Base-by-base conservation (phyloP, 2,329 filamentous ascomycete species). In the Ophiocordyceps sinensis region DNA sequence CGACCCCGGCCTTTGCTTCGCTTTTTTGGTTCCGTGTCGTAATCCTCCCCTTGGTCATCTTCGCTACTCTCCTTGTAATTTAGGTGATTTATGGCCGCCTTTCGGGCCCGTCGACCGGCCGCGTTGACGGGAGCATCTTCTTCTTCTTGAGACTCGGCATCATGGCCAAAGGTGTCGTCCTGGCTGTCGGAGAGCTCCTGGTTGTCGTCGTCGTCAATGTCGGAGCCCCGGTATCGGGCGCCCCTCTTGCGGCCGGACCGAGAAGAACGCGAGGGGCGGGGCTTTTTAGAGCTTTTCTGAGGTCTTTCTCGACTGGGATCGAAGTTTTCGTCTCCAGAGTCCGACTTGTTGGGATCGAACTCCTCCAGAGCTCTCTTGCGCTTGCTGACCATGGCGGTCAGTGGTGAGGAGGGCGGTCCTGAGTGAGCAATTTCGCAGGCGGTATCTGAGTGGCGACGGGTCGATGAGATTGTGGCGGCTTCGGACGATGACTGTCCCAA, bases 261-360 rank as follows among this genome's bases (percentile, higher is more conserved):
- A 14, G 54, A 51, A 31, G 56, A 51, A 41, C 58, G 61, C 5
- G 63, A 57, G 28, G 63, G 55, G 21, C 65, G 63, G 5, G 61
- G 51, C 41, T 66, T 67, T 47, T 66, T 70, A 41, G 58, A 58
- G 44, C 46, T 58, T 44, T 63, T 63, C 13, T 60, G 60, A 14
- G 68, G 61, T 28, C 62, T 60, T 23, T 60, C 64, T 48, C 69
- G 66, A 19, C 56, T 53, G 14, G 76, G 76, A 43, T 77, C 71
- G 51, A 81, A 82, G 55, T 79, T 79, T 48, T 77, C 75, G 53
- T 82, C 77, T 39, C 77, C 71, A 2, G 77, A 66, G 49, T 82
- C 77, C 39, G 77, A 81, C 53, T 77, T 72, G 55, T 79, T 80
- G 3, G 73, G 75, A 56, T 82, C 77, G 49, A 80, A 81, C 41